A percentile compares a stretch with the other conserved stretches of the same genome.
These are phyloP conservation scores for Ananas comosus DNA, from an alignment of 176 grass and related monocot species.

Conservation along the genomic window DNA sequence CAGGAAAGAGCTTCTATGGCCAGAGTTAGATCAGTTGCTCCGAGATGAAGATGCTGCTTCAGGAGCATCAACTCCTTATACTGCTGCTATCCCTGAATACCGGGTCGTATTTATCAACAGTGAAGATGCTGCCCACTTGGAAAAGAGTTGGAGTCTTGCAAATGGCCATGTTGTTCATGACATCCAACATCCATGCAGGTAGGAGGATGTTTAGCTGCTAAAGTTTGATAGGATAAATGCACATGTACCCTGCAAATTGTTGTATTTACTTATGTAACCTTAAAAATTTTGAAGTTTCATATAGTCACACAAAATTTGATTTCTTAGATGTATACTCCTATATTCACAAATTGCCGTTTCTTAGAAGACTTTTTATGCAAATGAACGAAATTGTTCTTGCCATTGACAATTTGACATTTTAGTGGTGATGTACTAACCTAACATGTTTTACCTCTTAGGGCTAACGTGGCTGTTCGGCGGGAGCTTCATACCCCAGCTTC, in stretches of 20 bases:
- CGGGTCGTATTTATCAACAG: slow-evolving; percentile 52
- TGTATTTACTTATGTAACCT: no score
- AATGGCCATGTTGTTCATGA: slow-evolving; percentile 80
- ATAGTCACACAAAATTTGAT: not conserved
- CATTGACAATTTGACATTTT: not conserved
- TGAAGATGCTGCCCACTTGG: slow-evolving; percentile 43
- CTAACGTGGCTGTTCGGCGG: slow-evolving; percentile 53
- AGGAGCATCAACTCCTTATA: slow-evolving; percentile 52
- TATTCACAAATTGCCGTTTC: not conserved
- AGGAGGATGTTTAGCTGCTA: not conserved
- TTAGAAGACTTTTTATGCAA: not conserved
- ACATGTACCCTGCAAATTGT: no score
- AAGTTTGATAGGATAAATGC: no score
- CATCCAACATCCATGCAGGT: slow-evolving; percentile 86
- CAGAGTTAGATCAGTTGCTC: slow-evolving; percentile 70
- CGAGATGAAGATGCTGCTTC: slow-evolving; percentile 55
- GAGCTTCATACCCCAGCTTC: slow-evolving; percentile 88
- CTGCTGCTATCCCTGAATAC: slow-evolving; percentile 91
- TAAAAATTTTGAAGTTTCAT: not conserved
- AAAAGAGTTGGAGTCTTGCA: slow-evolving; percentile 72
- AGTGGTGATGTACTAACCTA: not conserved
- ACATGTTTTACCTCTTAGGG: slow-evolving; percentile 36
- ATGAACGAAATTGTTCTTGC: not conserved
- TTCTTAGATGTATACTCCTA: not conserved
- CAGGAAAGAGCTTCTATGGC: slow-evolving; percentile 89